Evolutionary conservation across 805 yeast genomes (phyloP), one percentile per base, ranked within the genome.

Genomic region (Saturnispora dispora): DNA sequence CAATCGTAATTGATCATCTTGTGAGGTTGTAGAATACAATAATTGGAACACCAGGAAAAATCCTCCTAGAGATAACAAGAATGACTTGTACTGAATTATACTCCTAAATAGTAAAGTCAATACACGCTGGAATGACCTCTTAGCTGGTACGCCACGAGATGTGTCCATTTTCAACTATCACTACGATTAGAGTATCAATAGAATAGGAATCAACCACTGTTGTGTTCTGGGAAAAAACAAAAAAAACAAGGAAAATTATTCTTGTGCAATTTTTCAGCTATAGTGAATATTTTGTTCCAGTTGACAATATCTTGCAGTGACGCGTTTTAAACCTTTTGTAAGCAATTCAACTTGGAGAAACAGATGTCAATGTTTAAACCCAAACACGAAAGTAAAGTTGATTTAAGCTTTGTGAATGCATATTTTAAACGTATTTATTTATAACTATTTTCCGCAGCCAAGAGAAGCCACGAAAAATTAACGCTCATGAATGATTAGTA

Each of bases 1-100:
- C 17, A 50, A 30, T 11, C 45, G 28, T 30, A 50, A 30, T 46
- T 50, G 52, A 32, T 50, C 52, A 39, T 45, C 51, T 25, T 32
- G 35, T 5, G 51, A 48, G 13, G 51, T 32, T 18, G 51, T 27
- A 27, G 51, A 43, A 33, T 43, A 48, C 9, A 48, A 22, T n/a
- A 48, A 6, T 37, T 48, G 51, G 22, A 48, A 43, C 3, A 27
- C 10, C 22, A 48, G 4, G 11, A 48, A 22, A 30, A 48, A 42
- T n/a, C 43, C 28, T n/a, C n/a, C 27, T 10, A 48, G 35, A 17
- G 51, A 48, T n/a, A 43, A 33, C 7, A 33, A 44, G 20, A 48
- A 48, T 9, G 20, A 17, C 27, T 37, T 43, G 23, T 41, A 43
- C 11, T 42, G 47, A 33, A 25, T 7, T 10, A 48, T 11, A n/a